Conservation (phyloP, 2,329 filamentous ascomycete species). For the Penicillium sp. region DNA sequence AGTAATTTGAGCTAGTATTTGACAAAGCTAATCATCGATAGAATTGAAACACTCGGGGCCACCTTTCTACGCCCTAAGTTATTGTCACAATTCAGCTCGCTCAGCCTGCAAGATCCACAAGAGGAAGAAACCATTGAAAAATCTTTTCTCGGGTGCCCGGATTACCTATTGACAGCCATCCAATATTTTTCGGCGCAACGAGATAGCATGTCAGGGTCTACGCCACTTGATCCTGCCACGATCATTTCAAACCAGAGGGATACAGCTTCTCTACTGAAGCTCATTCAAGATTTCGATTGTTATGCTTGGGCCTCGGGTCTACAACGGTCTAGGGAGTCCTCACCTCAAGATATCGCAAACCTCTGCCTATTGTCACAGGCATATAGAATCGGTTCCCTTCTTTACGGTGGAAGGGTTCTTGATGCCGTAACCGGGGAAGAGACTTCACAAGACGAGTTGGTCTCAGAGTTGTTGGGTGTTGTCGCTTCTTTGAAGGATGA, state of each 20-base stretch:
- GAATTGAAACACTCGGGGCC: constrained; percentile 35
- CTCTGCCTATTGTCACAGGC: constrained; percentile 28
- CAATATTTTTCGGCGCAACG: constrained; percentile 28
- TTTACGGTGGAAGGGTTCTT: constrained; percentile 35
- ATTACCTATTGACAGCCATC: constrained; percentile 31
- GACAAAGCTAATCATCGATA: constrained; percentile 2
- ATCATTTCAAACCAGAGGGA: constrained; percentile 9
- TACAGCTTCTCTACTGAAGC: constrained; percentile 17
- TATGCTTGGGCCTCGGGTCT: constrained; percentile 26
- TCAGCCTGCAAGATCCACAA: constrained; percentile 14
- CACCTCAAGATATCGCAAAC: constrained; percentile 13
- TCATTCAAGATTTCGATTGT: constrained; percentile 26
- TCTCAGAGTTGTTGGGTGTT: constrained; percentile 25
- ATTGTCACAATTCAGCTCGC: constrained; percentile 22
- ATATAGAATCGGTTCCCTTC: constrained; percentile 30
- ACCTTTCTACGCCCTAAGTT: constrained; percentile 34
- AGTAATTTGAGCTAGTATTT: constrained; percentile 6
- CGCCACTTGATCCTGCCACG: background rate
- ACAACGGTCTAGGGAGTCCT: constrained; percentile 13
- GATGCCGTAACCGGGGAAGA: constrained; percentile 20
- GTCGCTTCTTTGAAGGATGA: constrained; percentile 27
- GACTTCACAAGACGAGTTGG: constrained; percentile 18
- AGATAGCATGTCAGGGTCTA: constrained; percentile 20
- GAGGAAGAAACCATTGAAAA: constrained; percentile 29
- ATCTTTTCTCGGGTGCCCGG: constrained; percentile 39